Base-by-base conservation (phyloP, 2,329 filamentous ascomycete species). In the Aspergillus tanneri region DNA sequence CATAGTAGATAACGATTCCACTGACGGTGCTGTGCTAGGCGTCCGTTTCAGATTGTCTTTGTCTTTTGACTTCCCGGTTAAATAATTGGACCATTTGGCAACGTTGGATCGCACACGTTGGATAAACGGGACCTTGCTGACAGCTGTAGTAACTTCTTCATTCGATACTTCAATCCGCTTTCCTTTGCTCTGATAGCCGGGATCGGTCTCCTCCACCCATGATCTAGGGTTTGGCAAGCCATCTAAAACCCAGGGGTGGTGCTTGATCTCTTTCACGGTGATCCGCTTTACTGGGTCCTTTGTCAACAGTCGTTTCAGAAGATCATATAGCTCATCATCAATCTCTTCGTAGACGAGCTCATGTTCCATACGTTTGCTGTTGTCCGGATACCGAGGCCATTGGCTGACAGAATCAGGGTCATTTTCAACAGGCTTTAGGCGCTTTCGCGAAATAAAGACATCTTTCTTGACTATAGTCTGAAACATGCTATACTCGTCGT, bases 191-290 rank as follows among this genome's bases (percentile, higher is more conserved):
- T 86, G 86, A 27, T 85, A 81, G 28, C 83, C 85, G 2, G 91
- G 90, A 62, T 97, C 92, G 1, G 91, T 96, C 54, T 95, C 90
- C 59, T 96, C 90, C n/a, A 96, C 82, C 93, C 93, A 99, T 8
- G 79, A 77, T 24, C 82, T 75, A 28, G 86, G 81, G 58, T 96
- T 86, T 25, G 82, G 74, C 37, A 97, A 81, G 54, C 87, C 90
- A 49, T 85, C 77, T 1, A 92, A 77, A 12, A 97, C 86, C 93
- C 93, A 99, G 4, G 86, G 85, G 65, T 99, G 93, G 51, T 88
- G 86, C 69, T 97, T 97, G 61, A 97, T 92, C 60, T 96, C 92
- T 51, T 86, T 84, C 43, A 99, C 76, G 6, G 88, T 87, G 61
- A 99, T 96, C 30, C 93, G 85, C 70, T 91, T 85, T 23, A 87